These are phyloP conservation scores for Ligustrum vulgare DNA, from an alignment of 257 asterid species.

Conservation along the genomic window DNA sequence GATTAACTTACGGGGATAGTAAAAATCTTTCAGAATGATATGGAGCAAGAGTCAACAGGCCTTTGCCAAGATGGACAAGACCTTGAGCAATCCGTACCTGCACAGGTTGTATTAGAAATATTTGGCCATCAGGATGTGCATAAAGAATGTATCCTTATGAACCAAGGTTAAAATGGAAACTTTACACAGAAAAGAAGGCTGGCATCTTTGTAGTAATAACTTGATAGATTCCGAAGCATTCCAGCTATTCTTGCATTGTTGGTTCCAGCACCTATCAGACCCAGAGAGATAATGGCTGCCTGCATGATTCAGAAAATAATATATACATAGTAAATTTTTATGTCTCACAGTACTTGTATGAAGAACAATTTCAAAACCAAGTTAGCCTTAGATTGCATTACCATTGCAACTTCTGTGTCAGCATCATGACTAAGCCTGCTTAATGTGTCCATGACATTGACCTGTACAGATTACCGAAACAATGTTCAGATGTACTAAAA, in stretches of 20 bases:
- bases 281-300: slow-evolving; percentile 90
- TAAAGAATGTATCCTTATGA: not conserved
- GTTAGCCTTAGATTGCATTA: slow-evolving; percentile 23
- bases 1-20: slow-evolving; percentile 72
- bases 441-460: slow-evolving; percentile 97
- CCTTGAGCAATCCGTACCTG: slow-evolving; percentile 99
- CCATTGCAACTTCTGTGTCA: slow-evolving; percentile 97
- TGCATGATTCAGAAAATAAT: slow-evolving; percentile 30
- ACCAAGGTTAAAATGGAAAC: slow-evolving; percentile 17
- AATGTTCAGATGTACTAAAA: not conserved
- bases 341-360: not conserved
- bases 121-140: not conserved
- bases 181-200: slow-evolving; percentile 91
- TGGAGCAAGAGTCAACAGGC: slow-evolving; percentile 83
- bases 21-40: slow-evolving; percentile 83
- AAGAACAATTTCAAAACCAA: slow-evolving; percentile 5
- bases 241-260: slow-evolving; percentile 99
- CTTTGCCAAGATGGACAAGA: slow-evolving; percentile 89
- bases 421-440: slow-evolving; percentile 99
- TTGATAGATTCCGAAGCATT: slow-evolving; percentile 94
- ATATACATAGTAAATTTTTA: not conserved
- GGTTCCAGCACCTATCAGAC: slow-evolving; percentile 98
- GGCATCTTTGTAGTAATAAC: slow-evolving; percentile 96
- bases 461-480: slow-evolving; percentile 50
- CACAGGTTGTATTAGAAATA: slow-evolving; percentile 17